Evolutionary conservation across 225 moss, liverwort and hornwort genomes (phyloP).

Genomic region (Sphagnum contortum): DNA sequence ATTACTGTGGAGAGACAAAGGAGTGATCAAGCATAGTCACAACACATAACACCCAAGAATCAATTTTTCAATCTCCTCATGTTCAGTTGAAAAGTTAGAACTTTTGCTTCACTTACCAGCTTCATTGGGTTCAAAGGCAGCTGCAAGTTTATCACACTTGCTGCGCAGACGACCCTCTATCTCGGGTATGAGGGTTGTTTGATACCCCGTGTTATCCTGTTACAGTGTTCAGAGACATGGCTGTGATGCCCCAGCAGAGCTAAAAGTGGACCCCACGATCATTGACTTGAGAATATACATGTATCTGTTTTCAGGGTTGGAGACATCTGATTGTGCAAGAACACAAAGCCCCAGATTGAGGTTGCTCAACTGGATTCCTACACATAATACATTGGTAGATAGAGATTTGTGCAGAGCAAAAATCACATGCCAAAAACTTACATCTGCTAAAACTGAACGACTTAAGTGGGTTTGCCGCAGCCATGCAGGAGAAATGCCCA

Average conservation of each 20-base stretch:
- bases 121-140: slow-evolving; percentile 73
- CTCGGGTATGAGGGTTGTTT: slow-evolving; percentile 81
- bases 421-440: slow-evolving; percentile 10
- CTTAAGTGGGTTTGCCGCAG: slow-evolving; percentile 69
- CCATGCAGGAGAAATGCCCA: slow-evolving; percentile 79
- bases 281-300: too few species aligned
- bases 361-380: too few species aligned
- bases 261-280: too few species aligned
- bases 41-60: too few species aligned
- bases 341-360: too few species aligned
- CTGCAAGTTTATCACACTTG: slow-evolving; percentile 65
- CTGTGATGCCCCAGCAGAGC: neutral
- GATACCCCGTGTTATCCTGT: slow-evolving; percentile 82
- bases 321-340: too few species aligned
- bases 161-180: slow-evolving; percentile 68
- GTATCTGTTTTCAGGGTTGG: too few species aligned
- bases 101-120: slow-evolving; percentile 33
- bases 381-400: too few species aligned
- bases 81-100: neutral
- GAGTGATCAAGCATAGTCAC: neutral
- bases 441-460: slow-evolving; percentile 64
- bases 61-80: neutral
- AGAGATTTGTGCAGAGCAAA: too few species aligned
- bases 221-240: neutral
- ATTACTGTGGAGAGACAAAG: too few species aligned